Evolutionary conservation across 2,329 filamentous ascomycete genomes (phyloP).

Genomic region (Colletotrichum sp.): DNA sequence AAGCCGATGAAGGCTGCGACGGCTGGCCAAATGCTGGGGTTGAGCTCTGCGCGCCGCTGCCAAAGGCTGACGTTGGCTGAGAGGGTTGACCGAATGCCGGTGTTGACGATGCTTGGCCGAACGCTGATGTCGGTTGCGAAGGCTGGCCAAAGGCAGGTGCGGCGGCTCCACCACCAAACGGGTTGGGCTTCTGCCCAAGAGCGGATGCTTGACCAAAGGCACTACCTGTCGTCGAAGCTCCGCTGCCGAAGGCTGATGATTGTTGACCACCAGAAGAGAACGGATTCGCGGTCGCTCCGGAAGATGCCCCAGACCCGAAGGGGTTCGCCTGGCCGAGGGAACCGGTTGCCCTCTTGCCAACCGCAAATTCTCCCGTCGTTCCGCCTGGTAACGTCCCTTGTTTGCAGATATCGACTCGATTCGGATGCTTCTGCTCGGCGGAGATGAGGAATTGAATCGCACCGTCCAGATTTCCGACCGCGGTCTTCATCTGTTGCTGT

Average conservation of each 20-base stretch:
- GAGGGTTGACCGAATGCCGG: conserved; percentile 32
- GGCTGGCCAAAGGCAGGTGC: conserved; percentile 44
- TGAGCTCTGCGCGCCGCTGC: conserved; percentile 38
- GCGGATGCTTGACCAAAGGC: conserved; percentile 50
- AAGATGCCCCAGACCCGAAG: conserved; percentile 33
- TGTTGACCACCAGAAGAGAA: conserved; percentile 7
- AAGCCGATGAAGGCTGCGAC: conserved; percentile 33
- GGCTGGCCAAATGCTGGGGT: conserved; percentile 41
- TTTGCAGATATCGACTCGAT: conserved; percentile 70
- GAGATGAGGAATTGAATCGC: conserved; percentile 74
- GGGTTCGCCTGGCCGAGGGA: conserved; percentile 37
- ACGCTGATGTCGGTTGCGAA: conserved; percentile 34
- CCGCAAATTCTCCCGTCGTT: conserved; percentile 49
- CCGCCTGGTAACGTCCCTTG: conserved; percentile 46
- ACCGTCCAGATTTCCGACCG: conserved; percentile 71
- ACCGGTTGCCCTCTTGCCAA: conserved; percentile 34
- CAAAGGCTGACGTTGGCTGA: conserved; percentile 31
- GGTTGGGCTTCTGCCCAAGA: conserved; percentile 30
- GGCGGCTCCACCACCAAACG: conserved; percentile 26
- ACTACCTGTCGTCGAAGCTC: conserved; percentile 23
- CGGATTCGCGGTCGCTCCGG: conserved; percentile 11
- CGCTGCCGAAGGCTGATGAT: conserved; percentile 3
- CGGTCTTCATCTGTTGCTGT: conserved; percentile 74
- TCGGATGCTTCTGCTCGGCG: conserved; percentile 74
- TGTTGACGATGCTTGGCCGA: conserved; percentile 39